Base-by-base conservation (phyloP, 345 rosid genomes). In the Hypericum androsaemum region DNA sequence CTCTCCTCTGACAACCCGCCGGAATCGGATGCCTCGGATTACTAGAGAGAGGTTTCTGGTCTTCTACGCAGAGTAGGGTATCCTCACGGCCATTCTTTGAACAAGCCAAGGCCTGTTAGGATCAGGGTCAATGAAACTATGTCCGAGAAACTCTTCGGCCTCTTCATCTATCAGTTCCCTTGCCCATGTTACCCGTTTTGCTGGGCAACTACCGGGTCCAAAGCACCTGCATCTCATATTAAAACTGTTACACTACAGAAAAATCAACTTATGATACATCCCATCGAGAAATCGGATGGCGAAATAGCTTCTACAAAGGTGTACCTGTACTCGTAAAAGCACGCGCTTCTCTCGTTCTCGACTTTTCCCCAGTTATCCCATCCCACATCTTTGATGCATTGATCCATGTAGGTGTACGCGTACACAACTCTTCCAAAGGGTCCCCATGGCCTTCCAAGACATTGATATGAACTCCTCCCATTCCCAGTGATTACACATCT, bases 381-480 rank as follows among this genome's bases (percentile, higher is more conserved):
- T 28, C 98, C 98, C 0, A 42, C 66, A 8, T 72, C 72, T 60
- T 56, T 83, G 64, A 88, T 64, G 48, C 95, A 81, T 0, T 77
- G 77, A 73, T 85, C 98, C 88, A 92, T 79, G 57, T 71, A 81
- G 9, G 89, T 84, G 65, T 79, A 76, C 12, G 88, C 92, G 69
- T 79, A 77, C 9, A 92, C 88, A 57, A 83, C 98, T 56, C 97
- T 83, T 68, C 95, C 95, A 13, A 92, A 85, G 17, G 94, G 97
- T 70, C 95, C 97, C 97, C 94, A 85, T 45, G 97, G 98, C 13
- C 97, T 78, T 63, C 97, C 97, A 0, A 88, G 95, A 72, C 80
- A 60, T 41, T 55, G 37, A 61, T 83, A 85, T 54, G 78, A 77
- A 41, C 54, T 58, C 43, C 74, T 74, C 58, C 97, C 94, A 67